phyloP scores from a whole-genome alignment of 2,329 filamentous ascomycete species.

The Pyricularia pennisetigena region DNA sequence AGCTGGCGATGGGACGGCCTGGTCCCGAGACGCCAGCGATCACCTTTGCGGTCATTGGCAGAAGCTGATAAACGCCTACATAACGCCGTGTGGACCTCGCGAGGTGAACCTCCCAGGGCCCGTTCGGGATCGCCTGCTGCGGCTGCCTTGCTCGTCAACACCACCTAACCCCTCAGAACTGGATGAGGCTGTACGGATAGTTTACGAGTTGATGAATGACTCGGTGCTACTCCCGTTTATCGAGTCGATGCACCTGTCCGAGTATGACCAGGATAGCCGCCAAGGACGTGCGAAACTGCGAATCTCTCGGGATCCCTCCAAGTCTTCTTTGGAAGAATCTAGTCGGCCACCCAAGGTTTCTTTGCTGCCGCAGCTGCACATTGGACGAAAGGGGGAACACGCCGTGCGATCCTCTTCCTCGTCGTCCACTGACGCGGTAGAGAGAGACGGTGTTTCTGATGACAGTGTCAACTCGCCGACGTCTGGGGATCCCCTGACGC shows the following conservation, averaged over 20 bases:
- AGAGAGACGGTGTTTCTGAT: slow-evolving; percentile 48
- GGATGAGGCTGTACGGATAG: slow-evolving; percentile 74
- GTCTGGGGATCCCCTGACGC: slow-evolving; percentile 56
- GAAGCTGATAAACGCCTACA: slow-evolving; percentile 82
- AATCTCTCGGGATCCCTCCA: slow-evolving; percentile 23
- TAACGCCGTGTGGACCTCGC: slow-evolving; percentile 71
- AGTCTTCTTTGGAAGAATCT: slow-evolving; percentile 22
- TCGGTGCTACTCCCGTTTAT: slow-evolving; percentile 89
- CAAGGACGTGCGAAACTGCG: slow-evolving; percentile 28
- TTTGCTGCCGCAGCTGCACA: slow-evolving; percentile 31
- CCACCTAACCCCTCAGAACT: slow-evolving; percentile 68
- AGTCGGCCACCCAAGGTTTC: slow-evolving; percentile 32
- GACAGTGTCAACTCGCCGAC: slow-evolving; percentile 52
- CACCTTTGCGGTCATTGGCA: slow-evolving; percentile 78
- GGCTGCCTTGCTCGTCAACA: slow-evolving; percentile 42
- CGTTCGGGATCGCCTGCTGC: slow-evolving; percentile 72
- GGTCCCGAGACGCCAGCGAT: slow-evolving; percentile 36
- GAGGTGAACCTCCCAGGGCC: slow-evolving; percentile 86
- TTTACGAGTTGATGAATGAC: slow-evolving; percentile 96
- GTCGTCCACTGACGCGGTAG: slow-evolving; percentile 29
- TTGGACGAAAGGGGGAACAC: slow-evolving; percentile 23
- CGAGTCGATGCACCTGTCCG: slow-evolving; percentile 45
- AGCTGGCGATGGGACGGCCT: slow-evolving; percentile 28
- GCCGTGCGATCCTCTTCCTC: slow-evolving; percentile 31
- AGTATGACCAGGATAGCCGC: slow-evolving; percentile 23